These are phyloP conservation scores for Penicillium palitans DNA, from an alignment of 2,329 filamentous ascomycete genomes.

Conservation along the genomic window DNA sequence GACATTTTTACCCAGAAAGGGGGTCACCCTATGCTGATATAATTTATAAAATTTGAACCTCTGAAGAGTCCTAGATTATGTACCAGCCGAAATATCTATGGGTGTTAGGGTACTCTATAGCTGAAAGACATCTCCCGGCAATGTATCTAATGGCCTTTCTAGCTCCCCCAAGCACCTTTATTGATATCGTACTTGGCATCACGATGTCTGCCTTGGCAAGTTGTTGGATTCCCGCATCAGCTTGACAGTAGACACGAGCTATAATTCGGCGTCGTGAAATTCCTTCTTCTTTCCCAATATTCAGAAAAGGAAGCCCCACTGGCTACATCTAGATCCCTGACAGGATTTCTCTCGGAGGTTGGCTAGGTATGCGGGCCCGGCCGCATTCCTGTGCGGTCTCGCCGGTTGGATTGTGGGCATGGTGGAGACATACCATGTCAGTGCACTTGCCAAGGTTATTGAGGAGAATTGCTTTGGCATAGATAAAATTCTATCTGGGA, in stretches of 20 bases:
- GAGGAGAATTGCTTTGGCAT: slow-evolving; percentile 51
- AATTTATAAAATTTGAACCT: background rate
- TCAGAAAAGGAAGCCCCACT: slow-evolving; percentile 44
- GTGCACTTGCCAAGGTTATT: slow-evolving; percentile 48
- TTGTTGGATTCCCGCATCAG: slow-evolving; percentile 21
- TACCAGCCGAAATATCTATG: background rate
- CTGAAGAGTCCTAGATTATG: background rate
- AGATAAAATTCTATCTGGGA: slow-evolving; percentile 54
- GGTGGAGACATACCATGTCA: slow-evolving; percentile 59
- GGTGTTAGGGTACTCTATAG: too few relatives aligned
- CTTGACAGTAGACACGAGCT: slow-evolving; percentile 20
- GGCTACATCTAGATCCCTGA: slow-evolving; percentile 54
- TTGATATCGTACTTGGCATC: background rate
- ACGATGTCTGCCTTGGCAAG: background rate
- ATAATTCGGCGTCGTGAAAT: background rate
- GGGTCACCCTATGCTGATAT: background rate
- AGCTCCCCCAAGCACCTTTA: background rate
- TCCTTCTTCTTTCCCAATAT: slow-evolving; percentile 49
- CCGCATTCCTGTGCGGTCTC: slow-evolving; percentile 49
- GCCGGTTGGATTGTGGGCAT: slow-evolving; percentile 59
- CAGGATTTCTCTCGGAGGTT: slow-evolving; percentile 48
- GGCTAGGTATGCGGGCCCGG: slow-evolving; percentile 45
- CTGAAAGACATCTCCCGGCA: background rate
- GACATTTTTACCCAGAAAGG: background rate
- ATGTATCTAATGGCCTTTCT: slow-evolving; percentile 15